Percentiles rank a stretch among this genome's conserved stretches.
These are phyloP conservation scores for Zymoseptoria crescenta DNA, from an alignment of 2,329 filamentous ascomycete genomes.

Conservation along the genomic window DNA sequence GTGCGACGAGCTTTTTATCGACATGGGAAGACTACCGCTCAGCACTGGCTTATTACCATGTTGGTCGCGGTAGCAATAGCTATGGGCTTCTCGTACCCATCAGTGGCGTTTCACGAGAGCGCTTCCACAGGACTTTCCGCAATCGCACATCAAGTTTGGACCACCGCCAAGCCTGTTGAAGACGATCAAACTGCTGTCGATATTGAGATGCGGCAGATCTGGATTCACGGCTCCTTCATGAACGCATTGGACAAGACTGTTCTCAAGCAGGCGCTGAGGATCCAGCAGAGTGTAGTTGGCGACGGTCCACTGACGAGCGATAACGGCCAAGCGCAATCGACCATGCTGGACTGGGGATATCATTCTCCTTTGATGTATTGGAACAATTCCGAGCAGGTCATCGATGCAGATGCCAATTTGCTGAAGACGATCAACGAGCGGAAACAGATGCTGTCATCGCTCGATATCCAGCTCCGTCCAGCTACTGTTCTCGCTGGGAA, in stretches of 20 bases:
- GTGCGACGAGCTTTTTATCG: conserved; percentile 57
- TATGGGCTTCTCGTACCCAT: conserved; percentile 63
- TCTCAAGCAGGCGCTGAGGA: conserved; percentile 56
- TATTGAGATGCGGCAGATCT: conserved; percentile 74
- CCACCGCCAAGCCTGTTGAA: conserved; percentile 33
- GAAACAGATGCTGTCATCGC: conserved; percentile 54
- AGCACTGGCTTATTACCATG: conserved; percentile 66
- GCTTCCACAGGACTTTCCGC: conserved; percentile 64
- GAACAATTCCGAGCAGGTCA: conserved; percentile 55
- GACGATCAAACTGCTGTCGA: conserved; percentile 48
- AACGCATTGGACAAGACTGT: conserved; percentile 60
- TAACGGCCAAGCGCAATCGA: conserved; percentile 23
- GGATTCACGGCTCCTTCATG: conserved; percentile 78
- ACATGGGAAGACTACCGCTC: conserved; percentile 63
- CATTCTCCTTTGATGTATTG: conserved; percentile 80
- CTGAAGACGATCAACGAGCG: conserved; percentile 61
- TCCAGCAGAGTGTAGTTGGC: conserved; percentile 64
- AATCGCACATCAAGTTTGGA: conserved; percentile 74
- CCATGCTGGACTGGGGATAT: conserved; percentile 59
- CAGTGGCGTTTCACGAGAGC: conserved; percentile 65
- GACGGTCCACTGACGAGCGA: conserved; percentile 22
- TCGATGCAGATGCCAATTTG: conserved; percentile 56
- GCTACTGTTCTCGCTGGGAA: conserved; percentile 81
- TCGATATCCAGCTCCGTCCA: conserved; percentile 67
- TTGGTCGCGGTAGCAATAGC: conserved; percentile 65